These are phyloP conservation scores for Hapsidospora chrysogenum DNA, from an alignment of 495 filamentous ascomycete species.

Conservation along the genomic window DNA sequence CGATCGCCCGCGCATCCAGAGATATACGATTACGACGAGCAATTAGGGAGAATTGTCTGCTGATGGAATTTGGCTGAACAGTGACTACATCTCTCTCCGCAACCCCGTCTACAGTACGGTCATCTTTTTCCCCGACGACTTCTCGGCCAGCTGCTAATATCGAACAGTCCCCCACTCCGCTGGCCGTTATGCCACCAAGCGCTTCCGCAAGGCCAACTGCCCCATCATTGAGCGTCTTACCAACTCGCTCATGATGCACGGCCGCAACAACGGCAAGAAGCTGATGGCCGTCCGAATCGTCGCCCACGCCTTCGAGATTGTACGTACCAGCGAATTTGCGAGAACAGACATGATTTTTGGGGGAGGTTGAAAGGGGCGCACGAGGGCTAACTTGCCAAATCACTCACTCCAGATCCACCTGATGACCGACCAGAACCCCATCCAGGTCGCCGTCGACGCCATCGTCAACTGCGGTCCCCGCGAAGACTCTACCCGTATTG, in stretches of 20 bases:
- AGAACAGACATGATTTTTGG: neutral
- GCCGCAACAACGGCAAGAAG: conserved; percentile 99
- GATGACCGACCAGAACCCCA: conserved; percentile 99
- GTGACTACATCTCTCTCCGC: conserved; percentile 99
- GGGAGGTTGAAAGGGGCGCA: neutral
- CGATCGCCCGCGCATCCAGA: conserved; percentile 1
- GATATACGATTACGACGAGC: conserved; percentile 3
- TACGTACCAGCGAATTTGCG: conserved; percentile 46
- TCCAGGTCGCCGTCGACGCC: conserved; percentile 98
- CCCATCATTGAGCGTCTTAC: conserved; percentile 99
- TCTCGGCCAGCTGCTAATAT: too few species aligned
- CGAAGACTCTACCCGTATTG: conserved; percentile 99
- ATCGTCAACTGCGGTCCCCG: conserved; percentile 99
- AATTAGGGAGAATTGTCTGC: conserved; percentile 10
- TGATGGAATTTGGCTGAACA: conserved; percentile 34
- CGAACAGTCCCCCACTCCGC: conserved; percentile 97
- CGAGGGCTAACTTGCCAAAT: neutral
- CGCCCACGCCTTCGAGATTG: conserved; percentile 97
- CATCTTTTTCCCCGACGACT: too few species aligned
- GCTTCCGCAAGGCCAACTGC: conserved; percentile 99
- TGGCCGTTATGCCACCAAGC: conserved; percentile 96
- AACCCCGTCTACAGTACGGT: conserved; percentile 95
- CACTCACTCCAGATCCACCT: conserved; percentile 66
- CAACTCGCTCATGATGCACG: conserved; percentile 99
- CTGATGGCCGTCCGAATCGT: conserved; percentile 99